Conservation (phyloP, 202 grass and related monocot species). For the Zoysia matrella region DNA sequence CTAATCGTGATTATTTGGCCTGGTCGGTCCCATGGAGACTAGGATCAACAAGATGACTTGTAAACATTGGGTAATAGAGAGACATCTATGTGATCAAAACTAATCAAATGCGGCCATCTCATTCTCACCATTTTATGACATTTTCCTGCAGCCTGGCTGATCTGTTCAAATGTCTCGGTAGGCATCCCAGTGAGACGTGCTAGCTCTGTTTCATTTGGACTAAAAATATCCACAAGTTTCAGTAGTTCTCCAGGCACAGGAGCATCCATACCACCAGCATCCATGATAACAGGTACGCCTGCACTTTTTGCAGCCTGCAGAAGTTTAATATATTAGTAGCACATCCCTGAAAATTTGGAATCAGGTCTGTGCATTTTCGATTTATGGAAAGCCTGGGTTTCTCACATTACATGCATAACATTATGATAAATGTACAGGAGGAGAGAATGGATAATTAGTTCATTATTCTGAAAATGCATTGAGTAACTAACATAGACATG, state of each 20-base stretch:
- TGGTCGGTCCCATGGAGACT: no score
- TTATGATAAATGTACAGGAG: background rate
- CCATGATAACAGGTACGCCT: conserved; percentile 90
- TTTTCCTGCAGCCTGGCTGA: conserved; percentile 65
- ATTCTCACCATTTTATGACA: conserved; percentile 71
- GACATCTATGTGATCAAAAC: background rate
- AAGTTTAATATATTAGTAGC: conserved; percentile 27
- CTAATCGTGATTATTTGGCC: no score
- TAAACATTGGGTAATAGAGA: background rate
- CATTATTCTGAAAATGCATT: conserved; percentile 11
- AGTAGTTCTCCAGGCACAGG: conserved; percentile 79
- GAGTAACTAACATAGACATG: background rate
- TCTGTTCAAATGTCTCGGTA: conserved; percentile 89
- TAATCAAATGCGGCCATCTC: conserved; percentile 29
- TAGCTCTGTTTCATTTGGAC: conserved; percentile 98
- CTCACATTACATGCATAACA: background rate
- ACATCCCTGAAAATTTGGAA: background rate
- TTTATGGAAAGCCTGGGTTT: conserved; percentile 4
- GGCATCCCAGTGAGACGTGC: conserved; percentile 80
- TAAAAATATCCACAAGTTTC: conserved; percentile 86
- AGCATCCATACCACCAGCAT: conserved; percentile 92
- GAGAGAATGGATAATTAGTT: background rate
- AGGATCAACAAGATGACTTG: no score
- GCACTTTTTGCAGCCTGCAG: conserved; percentile 81
- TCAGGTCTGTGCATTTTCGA: conserved; percentile 1